Conservation (phyloP, 2,329 filamentous ascomycete genomes). For the Fusarium metavorans region DNA sequence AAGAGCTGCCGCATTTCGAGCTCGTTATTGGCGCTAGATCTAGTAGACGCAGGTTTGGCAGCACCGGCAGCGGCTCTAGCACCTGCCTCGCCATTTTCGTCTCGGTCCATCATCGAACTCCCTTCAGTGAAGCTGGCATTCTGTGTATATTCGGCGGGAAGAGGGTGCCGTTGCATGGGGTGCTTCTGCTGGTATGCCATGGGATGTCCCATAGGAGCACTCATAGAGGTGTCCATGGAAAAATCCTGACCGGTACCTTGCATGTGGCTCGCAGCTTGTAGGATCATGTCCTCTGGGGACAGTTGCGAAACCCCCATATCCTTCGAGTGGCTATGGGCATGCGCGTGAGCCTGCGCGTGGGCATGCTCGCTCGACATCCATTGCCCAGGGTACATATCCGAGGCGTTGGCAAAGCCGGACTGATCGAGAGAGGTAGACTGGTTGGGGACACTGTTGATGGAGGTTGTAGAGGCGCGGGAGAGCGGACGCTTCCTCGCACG, state of each 20-base stretch:
- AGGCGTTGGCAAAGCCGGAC: slow-evolving; percentile 55
- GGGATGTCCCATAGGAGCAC: slow-evolving; percentile 57
- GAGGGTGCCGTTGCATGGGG: slow-evolving; percentile 60
- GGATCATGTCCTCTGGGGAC: slow-evolving; percentile 69
- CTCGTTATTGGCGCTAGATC: slow-evolving; percentile 83
- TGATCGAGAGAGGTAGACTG: slow-evolving; percentile 64
- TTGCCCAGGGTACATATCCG: slow-evolving; percentile 61
- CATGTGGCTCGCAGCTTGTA: slow-evolving; percentile 68
- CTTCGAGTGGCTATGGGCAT: slow-evolving; percentile 54
- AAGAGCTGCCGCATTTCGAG: slow-evolving; percentile 83
- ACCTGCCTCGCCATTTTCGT: slow-evolving; percentile 69
- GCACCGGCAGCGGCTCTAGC: slow-evolving; percentile 60
- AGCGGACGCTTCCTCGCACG: slow-evolving; percentile 61
- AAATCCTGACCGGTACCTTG: slow-evolving; percentile 64
- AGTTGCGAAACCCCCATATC: slow-evolving; percentile 61
- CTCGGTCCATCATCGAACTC: slow-evolving; percentile 70
- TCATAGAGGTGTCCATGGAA: slow-evolving; percentile 61
- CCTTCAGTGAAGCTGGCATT: slow-evolving; percentile 70
- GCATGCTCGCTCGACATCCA: slow-evolving; percentile 59
- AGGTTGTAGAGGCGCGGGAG: slow-evolving; percentile 68
- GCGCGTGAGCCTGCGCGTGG: slow-evolving; percentile 27
- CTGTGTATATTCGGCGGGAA: slow-evolving; percentile 66
- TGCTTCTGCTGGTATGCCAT: slow-evolving; percentile 56
- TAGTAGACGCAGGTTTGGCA: slow-evolving; percentile 69
- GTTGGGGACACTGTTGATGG: slow-evolving; percentile 65